A percentile compares a stretch with the other conserved stretches of the same genome.
Conservation (phyloP, 208 protist genomes). For the Crithidia mellificae region DNA sequence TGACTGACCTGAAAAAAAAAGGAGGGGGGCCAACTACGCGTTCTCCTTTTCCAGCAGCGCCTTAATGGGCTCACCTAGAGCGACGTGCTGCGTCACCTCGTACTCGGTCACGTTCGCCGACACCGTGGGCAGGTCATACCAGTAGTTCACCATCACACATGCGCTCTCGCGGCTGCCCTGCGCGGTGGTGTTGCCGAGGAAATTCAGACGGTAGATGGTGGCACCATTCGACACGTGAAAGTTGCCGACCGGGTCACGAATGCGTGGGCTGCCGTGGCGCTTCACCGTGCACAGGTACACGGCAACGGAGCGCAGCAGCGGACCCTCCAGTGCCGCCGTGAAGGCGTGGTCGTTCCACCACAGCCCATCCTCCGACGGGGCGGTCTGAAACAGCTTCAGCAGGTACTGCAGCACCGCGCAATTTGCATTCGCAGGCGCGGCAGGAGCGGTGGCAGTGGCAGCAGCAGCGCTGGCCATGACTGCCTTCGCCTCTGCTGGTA, state of each 20-base stretch:
- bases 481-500: constrained; percentile 3
- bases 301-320: constrained; percentile 66
- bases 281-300: constrained; percentile 73
- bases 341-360: constrained; percentile 73
- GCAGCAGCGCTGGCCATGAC: neutral
- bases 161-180: constrained; percentile 71
- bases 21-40: neutral
- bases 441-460: neutral
- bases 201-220: constrained; percentile 75
- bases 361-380: constrained; percentile 1
- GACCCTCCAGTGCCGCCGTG: constrained; percentile 53
- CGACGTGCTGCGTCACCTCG: constrained; percentile 52
- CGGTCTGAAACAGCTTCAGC: constrained; percentile 16
- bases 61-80: constrained; percentile 46
- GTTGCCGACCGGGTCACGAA: constrained; percentile 83
- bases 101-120: constrained; percentile 55
- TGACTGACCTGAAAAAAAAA: neutral
- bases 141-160: constrained; percentile 90
- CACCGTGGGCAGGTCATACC: constrained; percentile 66
- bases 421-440: constrained; percentile 1
- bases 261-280: constrained; percentile 39
- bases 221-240: constrained; percentile 91
- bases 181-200: constrained; percentile 63
- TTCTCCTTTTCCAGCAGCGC: constrained; percentile 31
- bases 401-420: constrained; percentile 30